Conservation (phyloP, 2,329 filamentous ascomycete species). For the Aspergillus ochraceus region DNA sequence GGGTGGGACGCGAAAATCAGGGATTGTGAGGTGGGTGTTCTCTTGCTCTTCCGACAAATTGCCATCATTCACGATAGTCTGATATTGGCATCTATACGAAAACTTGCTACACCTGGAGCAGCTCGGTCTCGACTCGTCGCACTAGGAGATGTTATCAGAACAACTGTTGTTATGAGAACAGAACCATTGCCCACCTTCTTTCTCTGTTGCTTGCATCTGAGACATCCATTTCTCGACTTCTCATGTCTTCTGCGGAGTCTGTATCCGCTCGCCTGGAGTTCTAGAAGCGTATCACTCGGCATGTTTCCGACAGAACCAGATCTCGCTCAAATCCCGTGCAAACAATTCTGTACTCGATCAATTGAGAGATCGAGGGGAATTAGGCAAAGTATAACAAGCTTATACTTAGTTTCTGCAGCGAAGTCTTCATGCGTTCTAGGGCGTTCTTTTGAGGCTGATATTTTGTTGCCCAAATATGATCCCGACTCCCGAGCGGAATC, state of each 20-base stretch:
- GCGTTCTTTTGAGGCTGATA: too few species aligned
- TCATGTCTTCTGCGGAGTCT: conserved; percentile 26
- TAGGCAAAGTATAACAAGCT: not conserved
- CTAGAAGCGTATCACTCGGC: conserved; percentile 3
- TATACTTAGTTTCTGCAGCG: too few species aligned
- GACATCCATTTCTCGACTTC: conserved; percentile 38
- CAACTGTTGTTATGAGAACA: not conserved
- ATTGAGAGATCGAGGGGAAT: not conserved
- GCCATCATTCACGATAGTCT: conserved; percentile 4
- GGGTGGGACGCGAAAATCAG: conserved; percentile 1
- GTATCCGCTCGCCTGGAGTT: conserved; percentile 8
- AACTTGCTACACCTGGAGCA: conserved; percentile 37
- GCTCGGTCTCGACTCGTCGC: conserved; percentile 35
- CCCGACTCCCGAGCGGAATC: too few species aligned
- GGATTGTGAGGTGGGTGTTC: not conserved
- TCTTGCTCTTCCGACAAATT: conserved; percentile 7
- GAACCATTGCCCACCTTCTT: conserved; percentile 32
- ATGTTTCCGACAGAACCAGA: conserved; percentile 2
- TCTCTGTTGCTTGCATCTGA: conserved; percentile 35
- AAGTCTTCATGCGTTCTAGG: too few species aligned
- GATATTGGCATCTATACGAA: conserved; percentile 32
- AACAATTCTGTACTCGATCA: too few species aligned
- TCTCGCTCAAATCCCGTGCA: not conserved
- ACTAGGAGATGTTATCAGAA: conserved; percentile 26
- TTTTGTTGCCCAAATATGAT: too few species aligned